Base-by-base conservation (phyloP, 163 green algal genomes). In the Scenedesmus sp. region DNA sequence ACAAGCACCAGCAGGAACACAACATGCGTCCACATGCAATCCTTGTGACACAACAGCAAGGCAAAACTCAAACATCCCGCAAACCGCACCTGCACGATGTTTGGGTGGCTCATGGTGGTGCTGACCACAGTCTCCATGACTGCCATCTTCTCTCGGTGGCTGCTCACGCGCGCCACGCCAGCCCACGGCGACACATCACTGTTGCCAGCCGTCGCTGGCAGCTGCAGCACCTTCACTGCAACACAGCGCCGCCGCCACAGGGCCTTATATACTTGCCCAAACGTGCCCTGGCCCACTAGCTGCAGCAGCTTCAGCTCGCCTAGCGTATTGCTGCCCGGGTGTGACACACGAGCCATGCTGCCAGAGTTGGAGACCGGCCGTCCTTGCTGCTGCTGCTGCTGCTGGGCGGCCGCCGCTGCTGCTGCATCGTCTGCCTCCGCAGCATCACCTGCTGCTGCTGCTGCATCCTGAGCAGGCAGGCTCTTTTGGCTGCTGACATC, bases 171-270 rank as follows among this genome's bases (percentile, higher is more conserved):
- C 4, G 26, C 83, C 12, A 85, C 67, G 56, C 67, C 67, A 59
- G 79, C 9, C 82, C 82, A 87, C 1, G 83, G 82, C 8, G 54
- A 77, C 8, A 46, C 83, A 26, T 92, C 88, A 20, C 81, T 74
- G 64, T 46, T 82, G 18, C 85, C 84, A 66, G 77, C 84, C 34
- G 84, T 84, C 2, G 85, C 85, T 4, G 85, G 85, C 77, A 91
- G 56, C 76, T 89, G 85, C 52, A 91, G 62, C 73, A 93, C 93
- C 89, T 96, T 96, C 83, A 96, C 88, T 0, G 94, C 94, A 57
- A 96, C 94, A 70, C 87, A 91, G 7, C 90, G 94, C 62, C 94
- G 90, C 15, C 91, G 91, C 94, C 94, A 96, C 20, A 94, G 79
- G 0, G 67, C 92, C 46, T 92, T 93, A 16, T 92, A 94, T 54